Percentiles rank a stretch among this genome's conserved stretches.
Evolutionary conservation across 257 asterid genomes (phyloP).

Genomic region (Buddleja alternifolia): DNA sequence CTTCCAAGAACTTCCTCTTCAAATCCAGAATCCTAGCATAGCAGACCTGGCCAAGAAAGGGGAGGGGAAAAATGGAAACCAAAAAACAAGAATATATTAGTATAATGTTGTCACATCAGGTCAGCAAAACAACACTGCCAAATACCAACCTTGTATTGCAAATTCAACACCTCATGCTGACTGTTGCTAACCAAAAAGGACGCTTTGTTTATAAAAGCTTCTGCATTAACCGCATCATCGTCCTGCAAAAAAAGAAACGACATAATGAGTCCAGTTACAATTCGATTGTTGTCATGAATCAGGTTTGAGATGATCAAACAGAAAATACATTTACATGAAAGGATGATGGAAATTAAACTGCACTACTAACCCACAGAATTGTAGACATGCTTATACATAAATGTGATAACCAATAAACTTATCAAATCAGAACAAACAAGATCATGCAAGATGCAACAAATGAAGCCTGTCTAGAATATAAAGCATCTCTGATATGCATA

Average conservation of each 20-base stretch:
- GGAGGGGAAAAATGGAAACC: too few species aligned
- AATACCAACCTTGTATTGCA: slow-evolving; percentile 82
- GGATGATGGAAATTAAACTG: slow-evolving; percentile 8
- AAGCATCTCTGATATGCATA: background rate
- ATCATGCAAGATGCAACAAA: background rate
- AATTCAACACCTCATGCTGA: slow-evolving; percentile 85
- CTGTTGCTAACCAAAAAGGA: slow-evolving; percentile 93
- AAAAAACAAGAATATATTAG: slow-evolving; percentile 2
- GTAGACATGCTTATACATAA: too few species aligned
- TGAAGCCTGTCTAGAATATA: slow-evolving; percentile 16
- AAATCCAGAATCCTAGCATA: slow-evolving; percentile 94
- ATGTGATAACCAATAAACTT: too few species aligned
- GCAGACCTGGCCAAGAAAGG: slow-evolving; percentile 67
- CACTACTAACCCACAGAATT: background rate
- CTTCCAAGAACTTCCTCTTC: slow-evolving; percentile 98
- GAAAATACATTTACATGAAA: background rate
- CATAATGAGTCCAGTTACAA: slow-evolving; percentile 22
- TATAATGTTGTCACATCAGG: slow-evolving; percentile 10
- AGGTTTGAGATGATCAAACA: slow-evolving; percentile 9
- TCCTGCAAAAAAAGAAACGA: slow-evolving; percentile 57
- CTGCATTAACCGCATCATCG: slow-evolving; percentile 98
- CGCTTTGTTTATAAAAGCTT: slow-evolving; percentile 96
- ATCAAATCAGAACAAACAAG: background rate
- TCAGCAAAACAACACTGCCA: slow-evolving; percentile 12
- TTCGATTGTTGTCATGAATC: slow-evolving; percentile 14